These are phyloP conservation scores for Sugiyamaella pinicola DNA, from an alignment of 1,139 yeast genomes.

Conservation along the genomic window DNA sequence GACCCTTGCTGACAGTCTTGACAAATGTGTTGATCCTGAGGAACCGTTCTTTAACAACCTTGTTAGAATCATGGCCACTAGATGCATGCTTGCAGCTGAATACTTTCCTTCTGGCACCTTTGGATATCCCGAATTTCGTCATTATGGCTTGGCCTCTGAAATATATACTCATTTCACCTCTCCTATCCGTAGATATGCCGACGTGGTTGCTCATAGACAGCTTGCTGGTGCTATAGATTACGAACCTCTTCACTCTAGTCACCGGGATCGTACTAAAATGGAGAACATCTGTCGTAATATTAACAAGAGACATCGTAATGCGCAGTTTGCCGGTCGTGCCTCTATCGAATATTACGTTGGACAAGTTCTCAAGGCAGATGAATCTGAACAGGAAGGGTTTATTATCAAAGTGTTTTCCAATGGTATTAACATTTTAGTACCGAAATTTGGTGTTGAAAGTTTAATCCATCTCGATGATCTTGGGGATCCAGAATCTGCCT, in stretches of 20 bases:
- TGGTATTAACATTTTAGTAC: slow-evolving; percentile 93
- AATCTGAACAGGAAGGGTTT: slow-evolving; percentile 80
- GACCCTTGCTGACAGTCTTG: slow-evolving; percentile 91
- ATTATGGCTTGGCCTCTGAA: slow-evolving; percentile 96
- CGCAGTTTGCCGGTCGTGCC: slow-evolving; percentile 98
- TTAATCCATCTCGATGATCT: slow-evolving; percentile 78
- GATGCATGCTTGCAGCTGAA: slow-evolving; percentile 99
- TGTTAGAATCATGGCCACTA: slow-evolving; percentile 93
- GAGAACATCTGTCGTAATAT: slow-evolving; percentile 86
- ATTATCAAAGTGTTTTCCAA: slow-evolving; percentile 90
- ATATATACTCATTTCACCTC: slow-evolving; percentile 98
- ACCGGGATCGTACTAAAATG: slow-evolving; percentile 88
- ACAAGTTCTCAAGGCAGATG: slow-evolving; percentile 83
- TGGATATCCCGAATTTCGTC: slow-evolving; percentile 91
- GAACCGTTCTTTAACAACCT: slow-evolving; percentile 94
- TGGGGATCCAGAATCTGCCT: slow-evolving; percentile 65
- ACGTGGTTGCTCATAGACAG: slow-evolving; percentile 95
- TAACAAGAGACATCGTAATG: slow-evolving; percentile 93
- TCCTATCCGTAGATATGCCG: slow-evolving; percentile 98
- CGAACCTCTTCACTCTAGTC: slow-evolving; percentile 77
- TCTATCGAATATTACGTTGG: slow-evolving; percentile 97
- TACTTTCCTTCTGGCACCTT: slow-evolving; percentile 93
- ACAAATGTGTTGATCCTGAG: slow-evolving; percentile 74
- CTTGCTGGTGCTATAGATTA: slow-evolving; percentile 96
- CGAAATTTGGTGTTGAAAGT: slow-evolving; percentile 97